Percentiles rank a stretch among this genome's conserved stretches.
These are phyloP conservation scores for Ceratocystiopsis minuta DNA, from an alignment of 2,329 filamentous ascomycete species.

Conservation along the genomic window DNA sequence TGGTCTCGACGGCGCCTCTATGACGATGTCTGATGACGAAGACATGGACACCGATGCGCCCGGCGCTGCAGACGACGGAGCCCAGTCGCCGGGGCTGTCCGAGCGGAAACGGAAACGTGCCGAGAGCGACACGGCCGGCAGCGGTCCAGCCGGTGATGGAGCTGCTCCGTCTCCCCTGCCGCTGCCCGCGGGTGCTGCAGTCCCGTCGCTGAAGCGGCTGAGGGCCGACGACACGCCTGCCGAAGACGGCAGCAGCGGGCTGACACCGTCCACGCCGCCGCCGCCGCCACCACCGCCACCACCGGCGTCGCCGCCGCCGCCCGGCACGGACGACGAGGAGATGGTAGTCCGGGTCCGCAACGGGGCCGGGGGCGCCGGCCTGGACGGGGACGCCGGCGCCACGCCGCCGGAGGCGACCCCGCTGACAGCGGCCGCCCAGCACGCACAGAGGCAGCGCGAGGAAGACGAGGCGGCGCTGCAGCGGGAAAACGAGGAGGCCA, in stretches of 20 bases:
- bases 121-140: constrained; percentile 16
- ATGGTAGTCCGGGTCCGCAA: too few species aligned
- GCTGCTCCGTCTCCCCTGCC: too few species aligned
- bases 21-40: constrained; percentile 24
- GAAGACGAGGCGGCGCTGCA: constrained; percentile 18
- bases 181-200: constrained; percentile 4
- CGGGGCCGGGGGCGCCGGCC: too few species aligned
- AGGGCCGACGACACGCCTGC: constrained; percentile 25
- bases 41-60: constrained; percentile 9
- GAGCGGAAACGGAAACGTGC: constrained; percentile 50
- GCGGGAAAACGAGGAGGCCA: constrained; percentile 21
- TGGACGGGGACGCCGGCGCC: too few species aligned
- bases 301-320: constrained; percentile 10
- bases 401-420: too few species aligned
- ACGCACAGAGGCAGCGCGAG: constrained; percentile 22
- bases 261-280: constrained; percentile 26
- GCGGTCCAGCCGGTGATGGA: background rate
- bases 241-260: constrained; percentile 4
- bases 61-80: background rate
- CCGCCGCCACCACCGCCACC: constrained; percentile 25
- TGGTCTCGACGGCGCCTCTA: too few species aligned
- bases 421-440: too few species aligned
- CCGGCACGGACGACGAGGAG: background rate
- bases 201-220: constrained; percentile 34
- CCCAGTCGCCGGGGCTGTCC: constrained; percentile 25